These are phyloP conservation scores for Malassezia yamatoensis DNA, from an alignment of 1,284 basidiomycete genomes.

Conservation along the genomic window DNA sequence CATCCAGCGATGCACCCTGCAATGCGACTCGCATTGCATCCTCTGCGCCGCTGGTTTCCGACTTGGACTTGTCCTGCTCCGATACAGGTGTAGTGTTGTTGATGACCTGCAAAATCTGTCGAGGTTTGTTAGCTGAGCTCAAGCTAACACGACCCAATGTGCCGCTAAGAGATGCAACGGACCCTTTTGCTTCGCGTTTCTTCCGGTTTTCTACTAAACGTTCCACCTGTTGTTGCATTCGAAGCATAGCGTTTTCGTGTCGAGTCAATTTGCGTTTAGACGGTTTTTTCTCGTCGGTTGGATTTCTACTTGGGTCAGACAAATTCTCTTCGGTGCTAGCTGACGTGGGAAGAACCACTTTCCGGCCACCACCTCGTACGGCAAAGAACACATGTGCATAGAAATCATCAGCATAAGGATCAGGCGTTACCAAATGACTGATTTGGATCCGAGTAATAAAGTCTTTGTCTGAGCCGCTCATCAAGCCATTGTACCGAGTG, in stretches of 20 bases:
- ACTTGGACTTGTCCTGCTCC: slow-evolving; percentile 13
- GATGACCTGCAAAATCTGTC: slow-evolving; percentile 83
- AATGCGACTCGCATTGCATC: slow-evolving; percentile 41
- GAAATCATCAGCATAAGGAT: slow-evolving; percentile 95
- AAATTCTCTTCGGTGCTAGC: slow-evolving; percentile 12
- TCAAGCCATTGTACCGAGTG: slow-evolving; percentile 92
- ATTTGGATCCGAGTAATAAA: slow-evolving; percentile 99
- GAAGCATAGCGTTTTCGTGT: slow-evolving; percentile 83
- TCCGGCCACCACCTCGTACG: slow-evolving; percentile 55
- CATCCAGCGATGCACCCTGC: slow-evolving; percentile 32
- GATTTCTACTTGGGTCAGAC: slow-evolving; percentile 20
- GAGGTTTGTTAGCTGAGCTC: slow-evolving; percentile 79
- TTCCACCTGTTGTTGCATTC: slow-evolving; percentile 95
- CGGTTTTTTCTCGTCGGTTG: slow-evolving; percentile 17
- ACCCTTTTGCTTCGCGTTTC: slow-evolving; percentile 51
- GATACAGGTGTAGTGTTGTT: slow-evolving; percentile 15
- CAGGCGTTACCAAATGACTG: slow-evolving; percentile 73
- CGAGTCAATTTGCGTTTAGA: slow-evolving; percentile 27
- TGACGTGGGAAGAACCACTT: slow-evolving; percentile 6
- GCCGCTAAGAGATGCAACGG: slow-evolving; percentile 61
- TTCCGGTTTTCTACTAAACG: slow-evolving; percentile 86
- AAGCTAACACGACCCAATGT: slow-evolving; percentile 88
- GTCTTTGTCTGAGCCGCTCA: slow-evolving; percentile 98
- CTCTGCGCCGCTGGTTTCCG: slow-evolving; percentile 15
- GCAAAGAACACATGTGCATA: slow-evolving; percentile 93